phyloP scores from a whole-genome alignment of 2,329 filamentous ascomycete genomes.

The Nannizzia gypsea region DNA sequence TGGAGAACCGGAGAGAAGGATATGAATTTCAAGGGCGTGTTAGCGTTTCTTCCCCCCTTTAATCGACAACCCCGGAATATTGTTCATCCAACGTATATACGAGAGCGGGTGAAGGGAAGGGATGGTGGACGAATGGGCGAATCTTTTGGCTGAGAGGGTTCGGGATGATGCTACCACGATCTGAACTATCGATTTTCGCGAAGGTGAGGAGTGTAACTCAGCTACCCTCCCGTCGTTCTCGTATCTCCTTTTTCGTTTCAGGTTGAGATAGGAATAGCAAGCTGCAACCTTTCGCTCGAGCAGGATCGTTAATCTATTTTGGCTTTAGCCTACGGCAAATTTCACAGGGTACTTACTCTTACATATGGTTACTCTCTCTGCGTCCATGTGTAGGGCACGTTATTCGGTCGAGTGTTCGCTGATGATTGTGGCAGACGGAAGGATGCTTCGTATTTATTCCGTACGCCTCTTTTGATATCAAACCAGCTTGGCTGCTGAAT shows the following conservation, averaged over 20 bases:
- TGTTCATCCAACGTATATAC: neutral
- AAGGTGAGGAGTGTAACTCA: neutral
- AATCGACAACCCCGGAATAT: neutral
- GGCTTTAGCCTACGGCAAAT: neutral
- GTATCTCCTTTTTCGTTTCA: conserved; percentile 6
- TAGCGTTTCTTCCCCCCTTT: neutral
- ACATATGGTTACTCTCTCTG: neutral
- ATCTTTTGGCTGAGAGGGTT: neutral
- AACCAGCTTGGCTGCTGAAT: neutral
- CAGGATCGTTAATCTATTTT: neutral
- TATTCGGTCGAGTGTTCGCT: neutral
- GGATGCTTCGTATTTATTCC: too few species aligned
- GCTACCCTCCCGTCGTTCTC: neutral
- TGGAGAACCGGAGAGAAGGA: neutral
- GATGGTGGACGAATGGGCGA: conserved; percentile 1
- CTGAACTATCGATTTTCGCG: conserved; percentile 1
- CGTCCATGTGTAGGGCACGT: neutral
- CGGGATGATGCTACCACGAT: neutral
- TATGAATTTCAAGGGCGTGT: neutral
- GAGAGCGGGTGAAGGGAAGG: conserved; percentile 10
- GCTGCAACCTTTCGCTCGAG: neutral
- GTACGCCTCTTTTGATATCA: too few species aligned
- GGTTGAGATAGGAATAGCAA: neutral
- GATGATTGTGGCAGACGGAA: too few species aligned
- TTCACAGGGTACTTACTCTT: neutral